phyloP scores from a whole-genome alignment of 352 stramenopile genomes.

The Phytopythium sindhum region DNA sequence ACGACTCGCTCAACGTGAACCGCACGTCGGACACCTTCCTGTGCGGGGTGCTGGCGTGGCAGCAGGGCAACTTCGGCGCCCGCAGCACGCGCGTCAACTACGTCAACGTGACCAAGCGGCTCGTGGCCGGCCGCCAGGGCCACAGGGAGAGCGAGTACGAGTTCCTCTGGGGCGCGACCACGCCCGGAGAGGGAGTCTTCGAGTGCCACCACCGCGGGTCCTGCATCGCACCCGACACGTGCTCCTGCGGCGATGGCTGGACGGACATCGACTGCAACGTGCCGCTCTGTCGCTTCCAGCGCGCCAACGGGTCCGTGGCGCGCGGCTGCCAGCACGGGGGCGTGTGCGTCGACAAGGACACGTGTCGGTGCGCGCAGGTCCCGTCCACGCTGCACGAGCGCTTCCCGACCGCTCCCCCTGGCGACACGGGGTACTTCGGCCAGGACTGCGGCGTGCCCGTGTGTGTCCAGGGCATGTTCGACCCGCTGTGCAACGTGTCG shows the following conservation, averaged over 20 bases:
- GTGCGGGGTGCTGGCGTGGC: conserved; percentile 89
- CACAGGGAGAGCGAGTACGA: background rate
- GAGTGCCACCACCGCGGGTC: conserved; percentile 92
- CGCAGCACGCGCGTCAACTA: conserved; percentile 89
- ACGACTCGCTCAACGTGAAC: conserved; percentile 53
- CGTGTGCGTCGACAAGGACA: conserved; percentile 91
- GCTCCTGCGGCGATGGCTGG: conserved; percentile 91
- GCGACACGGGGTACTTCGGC: conserved; percentile 91
- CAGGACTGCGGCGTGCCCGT: conserved; percentile 94
- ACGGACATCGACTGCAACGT: conserved; percentile 93
- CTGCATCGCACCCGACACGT: conserved; percentile 91
- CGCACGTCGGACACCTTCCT: conserved; percentile 62
- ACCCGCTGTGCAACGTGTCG: conserved; percentile 79
- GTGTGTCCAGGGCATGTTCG: conserved; percentile 94
- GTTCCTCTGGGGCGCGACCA: conserved; percentile 25
- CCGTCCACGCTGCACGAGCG: conserved; percentile 78
- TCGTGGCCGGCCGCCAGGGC: background rate
- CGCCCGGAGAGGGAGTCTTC: conserved; percentile 91
- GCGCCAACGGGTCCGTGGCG: conserved; percentile 50
- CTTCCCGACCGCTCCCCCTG: conserved; percentile 65
- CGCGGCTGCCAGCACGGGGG: conserved; percentile 91
- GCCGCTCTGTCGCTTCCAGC: conserved; percentile 88
- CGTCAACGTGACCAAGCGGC: conserved; percentile 84
- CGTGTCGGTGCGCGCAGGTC: conserved; percentile 90
- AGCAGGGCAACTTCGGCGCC: conserved; percentile 90